Base-by-base conservation (phyloP, 192 early-diverging fungal genomes). In the Coemansia sp. region DNA sequence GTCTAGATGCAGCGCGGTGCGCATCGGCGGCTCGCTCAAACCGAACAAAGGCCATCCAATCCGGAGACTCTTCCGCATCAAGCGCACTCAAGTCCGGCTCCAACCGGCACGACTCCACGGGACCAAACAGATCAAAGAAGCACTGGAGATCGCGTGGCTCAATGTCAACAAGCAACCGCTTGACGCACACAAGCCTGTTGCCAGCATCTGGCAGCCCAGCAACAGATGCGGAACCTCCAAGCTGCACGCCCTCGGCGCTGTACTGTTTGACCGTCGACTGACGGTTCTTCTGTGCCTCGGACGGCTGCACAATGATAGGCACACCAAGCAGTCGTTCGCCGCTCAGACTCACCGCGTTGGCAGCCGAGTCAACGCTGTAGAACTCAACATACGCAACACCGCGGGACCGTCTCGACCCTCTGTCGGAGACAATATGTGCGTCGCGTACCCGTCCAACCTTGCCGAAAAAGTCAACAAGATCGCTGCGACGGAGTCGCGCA, bases 301-400 rank as follows among this genome's bases (percentile, higher is more conserved):
- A 93, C 53, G 87, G 86, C 77, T 96, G 92, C 45, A 96, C 92
- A 67, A 96, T 89, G 56, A 99, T 94, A 7, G 97, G 97, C 63
- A 97, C 91, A 37, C 92, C 95, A 74, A 97, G 85, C 67, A 99
- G 89, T 83, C 89, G 90, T 77, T 92, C 77, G 18, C 93, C 94
- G 42, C 91, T 87, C 85, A 97, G 87, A 39, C 75, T 81, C n/a
- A 97, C 85, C 6, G 97, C 97, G 68, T 88, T 90, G 48, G 77
- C 73, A n/a, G 95, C 94, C 39, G 94, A 88, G 8, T 85, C 87
- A 64, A 90, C 87, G 6, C 93, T 90, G 77, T 95, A 93, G 85
- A 97, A 99, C 78, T 99, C 97, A 5, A 99, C 92, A 72, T 97
- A 99, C 18, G 93, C 97, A 42, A 97, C 92, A 38, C 96, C 96